Percentiles rank a stretch among this genome's conserved stretches.
Conservation (phyloP, 106 monocot genomes). For the Xerophyta viscosa region DNA sequence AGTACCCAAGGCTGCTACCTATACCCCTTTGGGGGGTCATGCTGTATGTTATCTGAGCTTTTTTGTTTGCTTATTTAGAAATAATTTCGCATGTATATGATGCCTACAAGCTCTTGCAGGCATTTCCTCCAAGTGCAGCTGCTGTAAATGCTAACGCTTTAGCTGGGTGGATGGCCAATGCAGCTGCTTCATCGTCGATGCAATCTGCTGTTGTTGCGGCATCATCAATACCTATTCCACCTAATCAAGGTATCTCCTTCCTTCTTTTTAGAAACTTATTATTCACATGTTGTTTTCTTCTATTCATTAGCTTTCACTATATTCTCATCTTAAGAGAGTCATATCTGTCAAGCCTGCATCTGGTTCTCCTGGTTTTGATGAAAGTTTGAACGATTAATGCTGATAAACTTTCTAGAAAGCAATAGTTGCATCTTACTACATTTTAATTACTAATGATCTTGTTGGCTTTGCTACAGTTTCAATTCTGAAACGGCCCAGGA, state of each 20-base stretch:
- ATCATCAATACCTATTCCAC: slow-evolving; percentile 46
- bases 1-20: slow-evolving; percentile 45
- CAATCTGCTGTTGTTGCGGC: slow-evolving; percentile 54
- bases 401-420: too few relatives aligned
- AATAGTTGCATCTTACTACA: background rate
- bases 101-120: slow-evolving; percentile 11
- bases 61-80: too few relatives aligned
- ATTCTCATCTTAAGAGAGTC: too few relatives aligned
- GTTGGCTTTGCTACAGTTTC: slow-evolving; percentile 15
- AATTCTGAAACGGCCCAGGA: slow-evolving; percentile 36
- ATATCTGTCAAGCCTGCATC: too few relatives aligned
- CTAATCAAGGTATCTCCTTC: slow-evolving; percentile 49
- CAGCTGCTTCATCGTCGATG: slow-evolving; percentile 47
- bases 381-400: too few relatives aligned
- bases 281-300: too few relatives aligned
- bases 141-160: slow-evolving; percentile 46
- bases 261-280: background rate
- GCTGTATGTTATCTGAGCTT: slow-evolving; percentile 19
- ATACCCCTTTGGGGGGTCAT: slow-evolving; percentile 57
- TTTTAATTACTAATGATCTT: background rate
- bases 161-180: slow-evolving; percentile 77
- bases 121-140: slow-evolving; percentile 44
- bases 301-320: too few relatives aligned
- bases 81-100: too few relatives aligned
- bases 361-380: too few relatives aligned